These are phyloP conservation scores for Diaporthe destruens DNA, from an alignment of 2,329 filamentous ascomycete genomes.

Conservation along the genomic window DNA sequence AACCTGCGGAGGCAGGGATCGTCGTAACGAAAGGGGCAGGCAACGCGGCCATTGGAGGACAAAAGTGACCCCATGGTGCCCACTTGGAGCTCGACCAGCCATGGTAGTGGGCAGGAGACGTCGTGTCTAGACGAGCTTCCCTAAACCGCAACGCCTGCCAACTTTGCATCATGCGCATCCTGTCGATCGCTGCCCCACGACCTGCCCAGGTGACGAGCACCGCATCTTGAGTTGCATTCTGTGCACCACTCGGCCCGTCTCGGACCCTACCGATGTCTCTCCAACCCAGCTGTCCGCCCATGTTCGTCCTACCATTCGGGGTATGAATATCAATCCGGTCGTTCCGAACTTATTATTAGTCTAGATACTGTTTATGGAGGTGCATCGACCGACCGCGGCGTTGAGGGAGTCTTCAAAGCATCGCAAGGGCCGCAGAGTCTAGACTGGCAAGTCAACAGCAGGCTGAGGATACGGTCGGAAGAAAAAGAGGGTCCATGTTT, in stretches of 20 bases:
- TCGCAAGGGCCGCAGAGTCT: background rate
- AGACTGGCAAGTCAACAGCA: background rate
- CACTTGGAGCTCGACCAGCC: conserved; percentile 4
- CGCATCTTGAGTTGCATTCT: conserved; percentile 7
- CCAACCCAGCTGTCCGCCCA: background rate
- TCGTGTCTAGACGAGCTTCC: conserved; percentile 21
- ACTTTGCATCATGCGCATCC: conserved; percentile 14
- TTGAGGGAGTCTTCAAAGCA: background rate
- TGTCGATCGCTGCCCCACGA: conserved; percentile 22
- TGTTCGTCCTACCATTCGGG: background rate
- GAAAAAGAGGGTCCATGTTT: conserved; percentile 23
- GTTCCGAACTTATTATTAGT: too few relatives aligned
- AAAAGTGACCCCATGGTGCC: conserved; percentile 21
- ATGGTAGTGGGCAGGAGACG: background rate
- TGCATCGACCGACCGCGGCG: background rate
- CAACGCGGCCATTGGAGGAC: conserved; percentile 26
- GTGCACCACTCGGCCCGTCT: conserved; percentile 14
- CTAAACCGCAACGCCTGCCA: conserved; percentile 15
- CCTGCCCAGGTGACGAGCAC: background rate
- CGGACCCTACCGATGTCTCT: conserved; percentile 24
- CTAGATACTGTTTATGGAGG: background rate
- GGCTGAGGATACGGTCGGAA: conserved; percentile 1
- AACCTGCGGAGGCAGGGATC: conserved; percentile 24
- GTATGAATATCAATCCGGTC: background rate
- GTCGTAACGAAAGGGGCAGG: conserved; percentile 15